Conservation (phyloP, 768 basidiomycete species). For the Pulveroboletus sp. region DNA sequence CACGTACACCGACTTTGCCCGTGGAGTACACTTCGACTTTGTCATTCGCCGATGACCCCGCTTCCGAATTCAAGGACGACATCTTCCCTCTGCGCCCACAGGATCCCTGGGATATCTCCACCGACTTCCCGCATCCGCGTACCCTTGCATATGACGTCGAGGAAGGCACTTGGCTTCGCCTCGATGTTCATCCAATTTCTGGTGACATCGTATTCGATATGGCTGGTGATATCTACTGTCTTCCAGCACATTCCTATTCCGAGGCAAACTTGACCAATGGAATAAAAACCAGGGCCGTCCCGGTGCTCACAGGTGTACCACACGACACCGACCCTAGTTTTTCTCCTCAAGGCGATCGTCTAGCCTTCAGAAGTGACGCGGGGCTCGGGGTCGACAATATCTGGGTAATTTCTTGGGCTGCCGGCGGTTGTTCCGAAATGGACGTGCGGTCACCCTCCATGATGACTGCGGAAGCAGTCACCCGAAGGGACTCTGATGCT, state of each 20-base stretch:
- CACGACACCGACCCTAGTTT: conserved; percentile 73
- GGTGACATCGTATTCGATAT: conserved; percentile 77
- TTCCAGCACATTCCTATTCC: conserved; percentile 44
- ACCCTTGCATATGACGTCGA: conserved; percentile 62
- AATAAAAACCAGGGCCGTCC: conserved; percentile 44
- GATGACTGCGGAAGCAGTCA: conserved; percentile 36
- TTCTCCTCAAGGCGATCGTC: conserved; percentile 58
- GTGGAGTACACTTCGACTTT: conserved; percentile 5
- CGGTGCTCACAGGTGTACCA: conserved; percentile 62
- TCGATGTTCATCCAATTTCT: conserved; percentile 67
- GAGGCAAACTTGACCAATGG: conserved; percentile 24
- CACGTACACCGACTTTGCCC: neutral
- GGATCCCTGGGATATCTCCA: conserved; percentile 69
- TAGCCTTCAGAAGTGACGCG: conserved; percentile 75
- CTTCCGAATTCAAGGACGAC: conserved; percentile 48
- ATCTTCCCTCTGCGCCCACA: conserved; percentile 60
- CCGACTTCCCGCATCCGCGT: conserved; percentile 70
- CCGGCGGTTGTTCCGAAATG: conserved; percentile 56
- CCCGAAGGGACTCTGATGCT: conserved; percentile 41
- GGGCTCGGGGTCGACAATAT: conserved; percentile 73
- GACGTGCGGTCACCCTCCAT: conserved; percentile 41
- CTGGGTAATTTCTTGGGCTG: conserved; percentile 62
- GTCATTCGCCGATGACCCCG: conserved; percentile 30
- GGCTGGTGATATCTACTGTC: conserved; percentile 71
- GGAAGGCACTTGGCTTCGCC: conserved; percentile 74